These are phyloP conservation scores for Taiwanofungus camphoratus DNA, from an alignment of 1,284 basidiomycete species.

Conservation along the genomic window DNA sequence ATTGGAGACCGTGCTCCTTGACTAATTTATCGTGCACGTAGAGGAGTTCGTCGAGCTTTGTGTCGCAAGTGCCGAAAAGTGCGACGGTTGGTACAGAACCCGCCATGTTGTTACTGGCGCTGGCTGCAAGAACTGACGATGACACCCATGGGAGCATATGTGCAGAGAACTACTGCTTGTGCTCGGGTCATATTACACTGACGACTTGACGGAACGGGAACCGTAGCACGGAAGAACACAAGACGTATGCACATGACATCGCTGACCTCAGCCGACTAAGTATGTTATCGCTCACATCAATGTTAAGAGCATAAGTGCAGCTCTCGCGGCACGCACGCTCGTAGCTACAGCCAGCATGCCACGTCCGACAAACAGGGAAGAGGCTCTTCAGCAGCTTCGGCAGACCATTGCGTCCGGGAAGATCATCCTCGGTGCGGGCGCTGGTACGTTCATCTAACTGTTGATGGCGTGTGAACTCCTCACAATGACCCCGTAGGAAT, in stretches of 20 bases:
- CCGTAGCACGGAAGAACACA: no score
- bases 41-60: constrained; percentile 21
- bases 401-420: constrained; percentile 15
- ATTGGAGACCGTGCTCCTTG: constrained; percentile 11
- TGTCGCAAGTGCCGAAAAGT: constrained; percentile 22
- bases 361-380: constrained; percentile 16
- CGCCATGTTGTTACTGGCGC: constrained; percentile 1
- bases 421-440: constrained; percentile 20
- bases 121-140: no score
- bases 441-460: constrained; percentile 4
- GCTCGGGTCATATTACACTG: no score
- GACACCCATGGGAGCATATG: no score
- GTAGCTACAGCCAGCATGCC: constrained; percentile 10
- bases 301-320: no score
- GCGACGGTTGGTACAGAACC: constrained; percentile 11
- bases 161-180: no score
- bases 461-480: not conserved
- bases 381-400: constrained; percentile 16
- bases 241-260: no score
- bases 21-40: constrained; percentile 16
- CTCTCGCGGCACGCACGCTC: no score
- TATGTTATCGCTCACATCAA: no score
- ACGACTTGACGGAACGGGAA: no score
- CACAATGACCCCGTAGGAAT: constrained; percentile 8
- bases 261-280: no score